Percentiles rank a stretch among this genome's conserved stretches.
These are phyloP conservation scores for Coffea canephora DNA, from an alignment of 257 asterid genomes.

Conservation along the genomic window DNA sequence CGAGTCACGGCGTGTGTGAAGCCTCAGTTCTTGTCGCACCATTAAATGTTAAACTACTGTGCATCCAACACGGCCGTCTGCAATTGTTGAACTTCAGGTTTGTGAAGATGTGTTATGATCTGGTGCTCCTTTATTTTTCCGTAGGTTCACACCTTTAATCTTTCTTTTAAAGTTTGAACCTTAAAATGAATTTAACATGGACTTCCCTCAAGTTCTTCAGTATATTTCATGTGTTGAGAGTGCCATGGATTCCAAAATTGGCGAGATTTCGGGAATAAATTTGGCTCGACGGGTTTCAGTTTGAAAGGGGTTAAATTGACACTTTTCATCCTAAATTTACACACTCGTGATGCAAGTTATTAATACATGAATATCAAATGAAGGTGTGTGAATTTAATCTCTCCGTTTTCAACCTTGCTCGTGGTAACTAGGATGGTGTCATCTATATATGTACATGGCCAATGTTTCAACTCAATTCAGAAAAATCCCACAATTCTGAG, in stretches of 20 bases:
- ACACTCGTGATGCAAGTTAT: too few relatives aligned
- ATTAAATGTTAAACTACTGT: background rate
- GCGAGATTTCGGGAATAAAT: background rate
- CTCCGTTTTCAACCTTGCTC: too few relatives aligned
- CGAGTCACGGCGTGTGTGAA: background rate
- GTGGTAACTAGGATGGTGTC: background rate
- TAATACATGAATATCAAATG: too few relatives aligned
- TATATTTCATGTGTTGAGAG: background rate
- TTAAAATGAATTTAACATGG: background rate
- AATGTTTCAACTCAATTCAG: background rate
- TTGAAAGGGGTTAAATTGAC: too few relatives aligned
- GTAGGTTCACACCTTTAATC: constrained; percentile 32
- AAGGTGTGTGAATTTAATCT: too few relatives aligned
- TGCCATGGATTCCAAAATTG: background rate
- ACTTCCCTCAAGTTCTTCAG: background rate
- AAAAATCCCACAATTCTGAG: background rate
- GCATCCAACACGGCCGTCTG: constrained; percentile 19
- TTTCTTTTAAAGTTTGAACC: background rate
- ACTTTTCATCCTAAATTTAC: too few relatives aligned
- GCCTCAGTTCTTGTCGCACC: background rate
- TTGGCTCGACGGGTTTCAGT: too few relatives aligned
- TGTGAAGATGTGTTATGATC: background rate
- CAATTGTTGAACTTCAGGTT: constrained; percentile 36
- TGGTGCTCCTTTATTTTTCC: constrained; percentile 15
- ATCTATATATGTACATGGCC: background rate